phyloP scores from a whole-genome alignment of 768 basidiomycete species.

The Lactifluus pinguis region DNA sequence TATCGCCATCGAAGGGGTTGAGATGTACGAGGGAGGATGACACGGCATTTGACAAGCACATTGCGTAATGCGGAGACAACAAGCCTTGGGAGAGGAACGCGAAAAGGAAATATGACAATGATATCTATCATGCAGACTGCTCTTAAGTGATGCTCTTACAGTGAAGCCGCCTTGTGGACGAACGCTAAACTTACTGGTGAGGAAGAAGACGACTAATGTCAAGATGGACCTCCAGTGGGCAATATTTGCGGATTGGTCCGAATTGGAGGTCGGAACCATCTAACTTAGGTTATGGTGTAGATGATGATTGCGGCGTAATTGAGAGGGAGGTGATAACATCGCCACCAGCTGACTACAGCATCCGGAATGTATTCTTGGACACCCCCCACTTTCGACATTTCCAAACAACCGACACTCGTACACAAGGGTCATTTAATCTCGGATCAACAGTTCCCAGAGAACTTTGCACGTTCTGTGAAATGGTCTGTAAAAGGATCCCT shows the following conservation, averaged over 20 bases:
- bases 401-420: constrained; percentile 3
- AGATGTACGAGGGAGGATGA: neutral
- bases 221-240: constrained; percentile 7
- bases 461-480: constrained; percentile 20
- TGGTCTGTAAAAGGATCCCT: constrained; percentile 5
- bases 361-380: constrained; percentile 2
- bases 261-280: neutral
- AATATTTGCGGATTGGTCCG: neutral
- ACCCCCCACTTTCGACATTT: constrained; percentile 13
- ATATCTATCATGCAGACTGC: constrained; percentile 7
- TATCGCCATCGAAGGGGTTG: constrained; percentile 7
- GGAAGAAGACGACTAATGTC: constrained; percentile 12
- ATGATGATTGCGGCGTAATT: neutral
- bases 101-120: constrained; percentile 18
- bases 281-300: neutral
- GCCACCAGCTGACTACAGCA: no score
- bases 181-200: neutral
- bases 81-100: constrained; percentile 11
- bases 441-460: constrained; percentile 8
- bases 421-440: neutral
- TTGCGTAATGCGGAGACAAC: neutral
- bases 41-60: constrained; percentile 11
- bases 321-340: no score
- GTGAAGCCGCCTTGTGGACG: neutral
- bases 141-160: neutral